Evolutionary conservation across 2,329 filamentous ascomycete genomes (phyloP).

Genomic region (Fusarium mundagurra): DNA sequence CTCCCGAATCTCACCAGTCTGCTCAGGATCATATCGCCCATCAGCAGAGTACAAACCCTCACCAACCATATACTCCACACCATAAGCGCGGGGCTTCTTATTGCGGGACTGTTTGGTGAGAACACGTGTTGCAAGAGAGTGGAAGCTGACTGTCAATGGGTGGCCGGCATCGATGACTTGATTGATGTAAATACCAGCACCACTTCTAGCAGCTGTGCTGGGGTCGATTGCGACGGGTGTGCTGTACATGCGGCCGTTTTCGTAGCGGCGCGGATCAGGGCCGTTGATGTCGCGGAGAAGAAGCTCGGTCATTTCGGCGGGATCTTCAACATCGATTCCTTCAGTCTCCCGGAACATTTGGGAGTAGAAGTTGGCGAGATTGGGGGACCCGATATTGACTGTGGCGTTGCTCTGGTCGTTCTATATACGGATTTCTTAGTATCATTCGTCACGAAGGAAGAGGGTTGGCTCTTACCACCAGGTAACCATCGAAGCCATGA

Average conservation of each 20-base stretch:
- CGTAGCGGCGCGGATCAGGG: background rate
- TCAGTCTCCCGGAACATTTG: background rate
- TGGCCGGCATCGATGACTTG: background rate
- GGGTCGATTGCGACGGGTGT: background rate
- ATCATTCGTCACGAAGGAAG: accelerated
- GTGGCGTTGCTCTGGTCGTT: background rate
- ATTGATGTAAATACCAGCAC: background rate
- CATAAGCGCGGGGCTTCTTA: background rate
- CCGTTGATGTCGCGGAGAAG: background rate
- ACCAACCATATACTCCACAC: slow-evolving; percentile 8
- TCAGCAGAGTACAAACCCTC: background rate
- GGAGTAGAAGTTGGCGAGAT: background rate
- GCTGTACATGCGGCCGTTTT: background rate
- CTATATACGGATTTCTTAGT: background rate
- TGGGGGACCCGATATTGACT: background rate
- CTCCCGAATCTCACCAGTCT: background rate
- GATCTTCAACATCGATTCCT: background rate
- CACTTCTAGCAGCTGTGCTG: background rate
- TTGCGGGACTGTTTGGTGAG: background rate
- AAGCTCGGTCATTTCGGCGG: background rate
- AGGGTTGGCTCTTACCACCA: background rate
- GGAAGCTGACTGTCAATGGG: slow-evolving; percentile 1
- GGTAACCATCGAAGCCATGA: background rate
- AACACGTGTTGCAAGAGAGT: background rate
- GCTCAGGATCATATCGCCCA: background rate